A percentile compares a stretch with the other conserved stretches of the same genome.
phyloP scores from a whole-genome alignment of 2,329 filamentous ascomycete species.

The Cercospora citrullina region DNA sequence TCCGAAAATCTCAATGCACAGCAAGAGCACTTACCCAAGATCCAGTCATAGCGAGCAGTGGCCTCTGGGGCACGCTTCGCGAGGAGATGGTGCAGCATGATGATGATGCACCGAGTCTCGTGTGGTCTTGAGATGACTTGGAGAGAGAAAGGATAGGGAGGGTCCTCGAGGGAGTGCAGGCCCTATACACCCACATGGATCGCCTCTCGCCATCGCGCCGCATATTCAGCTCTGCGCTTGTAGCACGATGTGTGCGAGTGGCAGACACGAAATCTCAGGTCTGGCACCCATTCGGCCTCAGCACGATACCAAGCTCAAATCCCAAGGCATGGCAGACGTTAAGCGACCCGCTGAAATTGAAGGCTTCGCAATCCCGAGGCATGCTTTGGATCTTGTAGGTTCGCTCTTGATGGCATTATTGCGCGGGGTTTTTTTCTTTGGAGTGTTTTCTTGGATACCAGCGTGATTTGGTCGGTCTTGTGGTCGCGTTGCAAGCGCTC shows the following conservation, averaged over 20 bases:
- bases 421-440: no score
- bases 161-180: no score
- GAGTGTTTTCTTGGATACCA: no score
- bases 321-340: constrained; percentile 1
- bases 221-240: neutral
- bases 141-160: no score
- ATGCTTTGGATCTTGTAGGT: no score
- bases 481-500: no score
- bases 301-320: neutral
- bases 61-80: neutral
- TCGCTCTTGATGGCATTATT: no score
- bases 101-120: no score
- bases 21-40: neutral
- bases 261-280: neutral
- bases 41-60: neutral
- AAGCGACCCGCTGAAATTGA: neutral
- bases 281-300: neutral
- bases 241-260: neutral
- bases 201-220: neutral
- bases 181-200: neutral
- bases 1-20: no score
- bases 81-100: neutral
- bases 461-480: no score
- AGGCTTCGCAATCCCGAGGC: no score
- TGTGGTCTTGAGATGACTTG: no score